Percentiles rank a stretch among this genome's conserved stretches.
phyloP scores from a whole-genome alignment of 352 stramenopile species.

The Globisporangium spinosum region DNA sequence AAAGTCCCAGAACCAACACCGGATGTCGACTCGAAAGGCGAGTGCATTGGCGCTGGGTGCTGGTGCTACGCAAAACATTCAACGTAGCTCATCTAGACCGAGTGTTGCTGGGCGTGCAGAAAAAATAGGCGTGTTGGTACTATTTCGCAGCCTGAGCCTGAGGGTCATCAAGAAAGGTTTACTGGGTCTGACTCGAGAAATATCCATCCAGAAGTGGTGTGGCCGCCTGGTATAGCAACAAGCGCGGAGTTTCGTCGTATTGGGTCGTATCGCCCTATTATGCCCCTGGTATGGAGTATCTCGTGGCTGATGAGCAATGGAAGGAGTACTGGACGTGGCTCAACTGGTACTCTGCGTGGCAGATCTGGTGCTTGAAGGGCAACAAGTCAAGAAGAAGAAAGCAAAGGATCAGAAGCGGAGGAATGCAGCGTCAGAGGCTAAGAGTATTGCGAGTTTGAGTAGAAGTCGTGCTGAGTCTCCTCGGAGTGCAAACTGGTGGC shows the following conservation, averaged over 20 bases:
- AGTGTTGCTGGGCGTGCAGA: too few relatives aligned
- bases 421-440: not conserved
- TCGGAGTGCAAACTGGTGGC: conserved; percentile 14
- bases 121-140: too few relatives aligned
- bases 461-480: not conserved
- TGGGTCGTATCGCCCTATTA: conserved; percentile 31
- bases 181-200: too few relatives aligned
- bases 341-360: conserved; percentile 68
- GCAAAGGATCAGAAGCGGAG: not conserved
- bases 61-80: too few relatives aligned
- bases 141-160: too few relatives aligned
- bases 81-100: too few relatives aligned
- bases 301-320: conserved; percentile 52
- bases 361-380: conserved; percentile 56
- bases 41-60: not conserved
- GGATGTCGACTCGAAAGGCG: not conserved
- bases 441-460: not conserved
- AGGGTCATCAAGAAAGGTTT: too few relatives aligned
- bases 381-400: conserved; percentile 18
- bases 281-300: conserved; percentile 42
- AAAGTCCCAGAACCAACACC: not conserved
- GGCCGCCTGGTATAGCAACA: conserved; percentile 53
- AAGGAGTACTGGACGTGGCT: conserved; percentile 63
- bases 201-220: conserved; percentile 26
- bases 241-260: conserved; percentile 24